phyloP scores from a whole-genome alignment of 2,329 filamentous ascomycete species.

The Colletotrichum endophyticum region DNA sequence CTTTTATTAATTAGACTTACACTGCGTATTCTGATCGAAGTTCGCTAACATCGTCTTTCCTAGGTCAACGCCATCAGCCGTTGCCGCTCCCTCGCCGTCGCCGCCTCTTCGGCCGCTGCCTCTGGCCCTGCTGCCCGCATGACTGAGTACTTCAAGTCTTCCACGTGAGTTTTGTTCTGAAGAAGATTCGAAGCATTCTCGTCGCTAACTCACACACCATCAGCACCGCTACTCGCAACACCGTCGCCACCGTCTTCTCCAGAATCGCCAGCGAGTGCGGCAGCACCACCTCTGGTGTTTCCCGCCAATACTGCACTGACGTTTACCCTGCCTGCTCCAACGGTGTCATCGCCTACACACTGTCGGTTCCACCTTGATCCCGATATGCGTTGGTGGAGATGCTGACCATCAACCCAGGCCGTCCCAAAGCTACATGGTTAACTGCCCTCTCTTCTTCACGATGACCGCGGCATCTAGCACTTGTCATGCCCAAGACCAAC shows the following conservation, averaged over 20 bases:
- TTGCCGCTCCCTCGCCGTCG: slow-evolving; percentile 56
- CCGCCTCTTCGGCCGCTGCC: slow-evolving; percentile 55
- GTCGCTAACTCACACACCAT: not conserved
- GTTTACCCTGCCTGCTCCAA: slow-evolving; percentile 53
- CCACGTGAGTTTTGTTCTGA: slow-evolving; percentile 24
- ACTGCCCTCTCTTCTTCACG: slow-evolving; percentile 45
- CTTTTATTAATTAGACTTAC: no score
- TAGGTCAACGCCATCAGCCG: slow-evolving; percentile 53
- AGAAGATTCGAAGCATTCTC: accelerated
- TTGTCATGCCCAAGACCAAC: slow-evolving; percentile 29
- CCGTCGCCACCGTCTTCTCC: slow-evolving; percentile 56
- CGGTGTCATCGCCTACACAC: slow-evolving; percentile 65
- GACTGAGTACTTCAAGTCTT: slow-evolving; percentile 69
- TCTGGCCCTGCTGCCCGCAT: slow-evolving; percentile 55
- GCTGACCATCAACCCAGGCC: slow-evolving; percentile 38
- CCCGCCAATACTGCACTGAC: slow-evolving; percentile 65
- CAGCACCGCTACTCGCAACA: slow-evolving; percentile 42
- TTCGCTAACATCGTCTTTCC: not conserved
- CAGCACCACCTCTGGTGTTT: slow-evolving; percentile 50
- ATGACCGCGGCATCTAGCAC: not conserved
- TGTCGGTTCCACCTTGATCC: slow-evolving; percentile 26
- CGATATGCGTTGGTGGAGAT: slow-evolving; percentile 46
- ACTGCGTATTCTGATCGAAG: not conserved
- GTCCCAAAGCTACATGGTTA: slow-evolving; percentile 58
- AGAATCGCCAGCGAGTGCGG: slow-evolving; percentile 59